phyloP scores from a whole-genome alignment of 2,329 filamentous ascomycete species.

The Hirsutella rhossiliensis region DNA sequence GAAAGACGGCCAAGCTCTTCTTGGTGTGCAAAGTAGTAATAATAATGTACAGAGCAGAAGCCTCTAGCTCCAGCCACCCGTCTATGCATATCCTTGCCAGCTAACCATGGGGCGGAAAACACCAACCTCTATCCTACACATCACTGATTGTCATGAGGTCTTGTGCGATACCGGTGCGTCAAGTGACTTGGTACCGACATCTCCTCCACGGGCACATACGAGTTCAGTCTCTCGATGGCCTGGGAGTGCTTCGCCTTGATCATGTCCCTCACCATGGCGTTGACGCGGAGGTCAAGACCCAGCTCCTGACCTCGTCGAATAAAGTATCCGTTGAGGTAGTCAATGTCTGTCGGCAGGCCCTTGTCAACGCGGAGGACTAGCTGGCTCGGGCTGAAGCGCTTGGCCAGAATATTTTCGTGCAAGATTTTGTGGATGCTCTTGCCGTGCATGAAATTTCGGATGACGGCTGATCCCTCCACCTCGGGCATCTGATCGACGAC shows the following conservation, averaged over 20 bases:
- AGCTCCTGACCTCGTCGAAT: conserved; percentile 58
- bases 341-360: conserved; percentile 59
- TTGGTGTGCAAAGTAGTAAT: too few species aligned
- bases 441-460: conserved; percentile 43
- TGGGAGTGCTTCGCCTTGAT: conserved; percentile 55
- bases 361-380: conserved; percentile 56
- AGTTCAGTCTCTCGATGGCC: conserved; percentile 17
- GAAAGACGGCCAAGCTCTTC: too few species aligned
- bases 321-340: conserved; percentile 85
- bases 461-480: conserved; percentile 45
- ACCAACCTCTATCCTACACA: not conserved
- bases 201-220: conserved; percentile 22
- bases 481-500: conserved; percentile 70
- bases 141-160: not conserved
- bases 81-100: too few species aligned
- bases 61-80: too few species aligned
- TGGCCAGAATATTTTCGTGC: conserved; percentile 20
- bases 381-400: conserved; percentile 41
- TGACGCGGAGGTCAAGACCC: conserved; percentile 59
- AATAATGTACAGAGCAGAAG: too few species aligned
- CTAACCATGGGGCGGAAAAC: not conserved
- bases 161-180: conserved; percentile 10
- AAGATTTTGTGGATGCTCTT: conserved; percentile 50
- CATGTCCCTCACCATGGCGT: conserved; percentile 60
- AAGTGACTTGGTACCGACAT: conserved; percentile 15